Evolutionary conservation across 75 land plant genomes (phyloP).

Genomic region (Picea sitchensis): DNA sequence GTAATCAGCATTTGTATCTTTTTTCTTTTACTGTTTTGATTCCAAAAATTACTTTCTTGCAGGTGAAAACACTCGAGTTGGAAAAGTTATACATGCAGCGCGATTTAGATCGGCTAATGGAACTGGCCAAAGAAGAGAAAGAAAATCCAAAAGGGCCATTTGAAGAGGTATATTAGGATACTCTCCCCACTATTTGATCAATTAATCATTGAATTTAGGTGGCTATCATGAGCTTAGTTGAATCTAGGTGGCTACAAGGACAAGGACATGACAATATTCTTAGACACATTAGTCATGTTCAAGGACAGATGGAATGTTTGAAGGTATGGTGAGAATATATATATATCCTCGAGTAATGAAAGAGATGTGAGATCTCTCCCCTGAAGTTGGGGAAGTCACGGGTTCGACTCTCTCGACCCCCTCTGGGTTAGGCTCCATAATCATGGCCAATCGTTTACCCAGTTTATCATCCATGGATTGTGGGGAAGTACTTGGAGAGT

Average conservation of each 20-base stretch:
- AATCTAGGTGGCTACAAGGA: background rate
- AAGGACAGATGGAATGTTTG: no score
- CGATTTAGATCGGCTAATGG: slow-evolving; percentile 50
- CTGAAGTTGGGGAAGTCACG: no score
- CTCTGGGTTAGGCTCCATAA: no score
- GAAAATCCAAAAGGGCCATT: slow-evolving; percentile 9
- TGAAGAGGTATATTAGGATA: slow-evolving; percentile 15
- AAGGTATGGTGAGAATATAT: no score
- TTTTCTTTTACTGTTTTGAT: background rate
- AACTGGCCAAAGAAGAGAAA: slow-evolving; percentile 39
- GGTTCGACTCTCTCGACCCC: no score
- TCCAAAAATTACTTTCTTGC: slow-evolving; percentile 11
- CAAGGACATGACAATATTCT: no score
- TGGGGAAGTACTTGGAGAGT: no score
- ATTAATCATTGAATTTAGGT: background rate
- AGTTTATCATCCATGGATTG: no score
- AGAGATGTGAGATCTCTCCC: no score
- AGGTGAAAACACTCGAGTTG: slow-evolving; percentile 56
- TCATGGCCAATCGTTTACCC: no score
- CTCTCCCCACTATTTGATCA: background rate
- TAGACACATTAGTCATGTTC: no score
- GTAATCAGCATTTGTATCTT: background rate
- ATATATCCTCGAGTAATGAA: no score
- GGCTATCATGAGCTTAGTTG: background rate
- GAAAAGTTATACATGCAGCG: slow-evolving; percentile 61